Percentiles rank a stretch among this genome's conserved stretches.
phyloP scores from a whole-genome alignment of 176 grass and related monocot species.

The Carex parvula region DNA sequence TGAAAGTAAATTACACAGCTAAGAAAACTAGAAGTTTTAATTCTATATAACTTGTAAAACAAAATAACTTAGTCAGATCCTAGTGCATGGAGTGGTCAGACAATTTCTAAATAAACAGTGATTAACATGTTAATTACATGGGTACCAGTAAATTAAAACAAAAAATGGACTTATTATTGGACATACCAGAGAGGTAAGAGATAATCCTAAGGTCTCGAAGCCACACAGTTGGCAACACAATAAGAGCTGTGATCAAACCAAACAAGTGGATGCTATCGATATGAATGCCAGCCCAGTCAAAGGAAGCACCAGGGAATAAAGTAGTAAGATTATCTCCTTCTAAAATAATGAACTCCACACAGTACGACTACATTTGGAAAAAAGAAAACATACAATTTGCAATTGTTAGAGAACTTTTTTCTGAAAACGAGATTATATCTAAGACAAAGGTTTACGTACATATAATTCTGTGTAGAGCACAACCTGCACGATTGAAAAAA shows the following conservation, averaged over 20 bases:
- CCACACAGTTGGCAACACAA: conserved; percentile 88
- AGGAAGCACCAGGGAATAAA: conserved; percentile 52
- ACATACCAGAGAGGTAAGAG: conserved; percentile 79
- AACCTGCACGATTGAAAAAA: conserved; percentile 54
- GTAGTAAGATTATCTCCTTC: conserved; percentile 92
- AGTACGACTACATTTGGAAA: conserved; percentile 57
- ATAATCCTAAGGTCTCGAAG: conserved; percentile 75
- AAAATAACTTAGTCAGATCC: neutral
- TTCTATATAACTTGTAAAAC: neutral
- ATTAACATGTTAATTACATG: neutral
- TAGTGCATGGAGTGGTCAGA: neutral
- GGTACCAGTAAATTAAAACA: neutral
- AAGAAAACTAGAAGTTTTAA: neutral
- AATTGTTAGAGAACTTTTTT: neutral
- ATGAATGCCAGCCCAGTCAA: conserved; percentile 60
- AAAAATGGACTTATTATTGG: neutral
- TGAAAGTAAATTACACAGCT: neutral
- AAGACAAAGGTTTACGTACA: conserved; percentile 41
- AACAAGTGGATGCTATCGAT: conserved; percentile 67
- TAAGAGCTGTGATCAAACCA: conserved; percentile 64
- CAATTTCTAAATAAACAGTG: conserved; percentile 4
- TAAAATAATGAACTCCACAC: conserved; percentile 93
- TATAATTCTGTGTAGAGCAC: conserved; percentile 81
- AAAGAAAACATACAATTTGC: conserved; percentile 18
- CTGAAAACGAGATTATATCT: neutral